These are phyloP conservation scores for Penicillium argentinense DNA, from an alignment of 495 filamentous ascomycete species.

Conservation along the genomic window DNA sequence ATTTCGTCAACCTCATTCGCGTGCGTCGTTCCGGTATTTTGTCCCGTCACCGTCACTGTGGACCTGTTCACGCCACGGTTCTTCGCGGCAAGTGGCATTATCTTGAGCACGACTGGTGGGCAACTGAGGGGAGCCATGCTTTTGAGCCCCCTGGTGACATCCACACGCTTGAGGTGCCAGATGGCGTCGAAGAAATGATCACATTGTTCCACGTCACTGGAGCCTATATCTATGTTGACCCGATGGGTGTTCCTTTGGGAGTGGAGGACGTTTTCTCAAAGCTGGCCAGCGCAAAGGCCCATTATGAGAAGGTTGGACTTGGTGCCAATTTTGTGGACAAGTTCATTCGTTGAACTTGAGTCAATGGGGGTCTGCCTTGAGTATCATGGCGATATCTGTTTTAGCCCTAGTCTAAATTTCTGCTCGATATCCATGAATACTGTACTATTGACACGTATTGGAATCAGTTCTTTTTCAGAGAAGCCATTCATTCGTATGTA, in stretches of 20 bases:
- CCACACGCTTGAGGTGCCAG: conserved; percentile 18
- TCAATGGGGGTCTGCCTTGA: no score
- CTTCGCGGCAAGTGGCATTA: conserved; percentile 13
- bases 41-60: conserved; percentile 14
- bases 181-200: conserved; percentile 15
- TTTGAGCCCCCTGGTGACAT: conserved; percentile 18
- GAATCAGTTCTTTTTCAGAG: no score
- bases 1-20: conserved; percentile 16
- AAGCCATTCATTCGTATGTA: no score
- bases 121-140: conserved; percentile 12
- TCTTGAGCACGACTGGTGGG: conserved; percentile 17
- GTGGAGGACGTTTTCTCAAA: conserved; percentile 17
- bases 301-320: conserved; percentile 17
- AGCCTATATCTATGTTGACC: conserved; percentile 15
- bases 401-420: no score
- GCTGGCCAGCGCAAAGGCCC: conserved; percentile 6
- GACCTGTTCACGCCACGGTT: conserved; percentile 16
- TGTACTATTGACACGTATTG: no score
- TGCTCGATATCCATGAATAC: no score
- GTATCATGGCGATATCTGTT: no score
- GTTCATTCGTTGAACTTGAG: conserved; percentile 15
- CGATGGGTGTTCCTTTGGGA: not conserved
- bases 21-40: conserved; percentile 13
- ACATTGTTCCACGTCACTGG: conserved; percentile 17
- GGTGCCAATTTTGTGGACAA: conserved; percentile 9